A percentile compares a stretch with the other conserved stretches of the same genome.
These are phyloP conservation scores for Colletotrichum tabaci DNA, from an alignment of 2,329 filamentous ascomycete species.

Conservation along the genomic window DNA sequence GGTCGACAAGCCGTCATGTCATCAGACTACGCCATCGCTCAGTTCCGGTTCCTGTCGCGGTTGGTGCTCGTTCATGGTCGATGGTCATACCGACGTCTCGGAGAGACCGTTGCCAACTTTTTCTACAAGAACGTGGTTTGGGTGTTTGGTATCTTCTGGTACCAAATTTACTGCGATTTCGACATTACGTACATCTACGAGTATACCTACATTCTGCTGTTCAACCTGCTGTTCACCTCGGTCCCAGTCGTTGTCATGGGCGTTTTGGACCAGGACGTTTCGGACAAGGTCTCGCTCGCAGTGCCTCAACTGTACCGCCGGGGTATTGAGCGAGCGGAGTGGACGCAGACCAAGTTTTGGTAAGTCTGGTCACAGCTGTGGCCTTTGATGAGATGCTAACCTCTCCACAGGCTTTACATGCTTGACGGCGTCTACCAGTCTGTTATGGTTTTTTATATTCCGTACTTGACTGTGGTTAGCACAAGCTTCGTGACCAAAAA, in stretches of 20 bases:
- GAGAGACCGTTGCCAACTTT: slow-evolving; percentile 97
- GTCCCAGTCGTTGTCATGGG: slow-evolving; percentile 96
- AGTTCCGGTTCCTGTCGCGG: slow-evolving; percentile 90
- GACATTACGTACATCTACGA: slow-evolving; percentile 98
- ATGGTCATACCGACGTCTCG: slow-evolving; percentile 96
- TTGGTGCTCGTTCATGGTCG: slow-evolving; percentile 91
- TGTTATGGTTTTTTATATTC: slow-evolving; percentile 92
- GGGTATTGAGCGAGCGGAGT: slow-evolving; percentile 96
- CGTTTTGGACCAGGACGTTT: slow-evolving; percentile 96
- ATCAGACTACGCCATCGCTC: slow-evolving; percentile 94
- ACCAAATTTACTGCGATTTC: slow-evolving; percentile 94
- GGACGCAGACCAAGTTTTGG: slow-evolving; percentile 98
- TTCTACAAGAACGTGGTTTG: slow-evolving; percentile 99
- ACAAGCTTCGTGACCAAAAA: slow-evolving; percentile 79
- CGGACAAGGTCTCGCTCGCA: slow-evolving; percentile 91
- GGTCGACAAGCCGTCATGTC: slow-evolving; percentile 96
- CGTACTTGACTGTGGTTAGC: slow-evolving; percentile 82
- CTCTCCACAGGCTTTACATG: slow-evolving; percentile 84
- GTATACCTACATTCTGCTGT: slow-evolving; percentile 96
- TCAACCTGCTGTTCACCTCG: slow-evolving; percentile 97
- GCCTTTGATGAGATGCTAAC: slow-evolving; percentile 48
- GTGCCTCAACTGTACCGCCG: slow-evolving; percentile 96
- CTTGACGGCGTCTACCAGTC: slow-evolving; percentile 95
- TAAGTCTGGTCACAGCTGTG: slow-evolving; percentile 61
- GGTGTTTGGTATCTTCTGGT: slow-evolving; percentile 98